These are phyloP conservation scores for Microcera coccophila DNA, from an alignment of 2,329 filamentous ascomycete genomes.

Conservation along the genomic window DNA sequence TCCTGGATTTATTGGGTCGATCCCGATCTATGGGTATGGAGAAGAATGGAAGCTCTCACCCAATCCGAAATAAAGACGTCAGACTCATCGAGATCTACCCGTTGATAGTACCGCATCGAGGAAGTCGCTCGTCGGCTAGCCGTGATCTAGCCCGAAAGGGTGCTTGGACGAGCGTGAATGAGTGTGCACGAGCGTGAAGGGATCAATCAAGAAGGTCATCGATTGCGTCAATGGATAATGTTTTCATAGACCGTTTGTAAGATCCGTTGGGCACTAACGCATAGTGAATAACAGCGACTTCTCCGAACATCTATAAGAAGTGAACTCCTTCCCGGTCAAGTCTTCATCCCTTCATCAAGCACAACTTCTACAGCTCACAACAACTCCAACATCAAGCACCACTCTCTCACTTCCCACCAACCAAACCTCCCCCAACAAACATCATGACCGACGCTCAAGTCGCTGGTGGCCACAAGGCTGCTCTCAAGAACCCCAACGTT, in stretches of 20 bases:
- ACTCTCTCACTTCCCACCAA: neutral
- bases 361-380: neutral
- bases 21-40: too few relatives aligned
- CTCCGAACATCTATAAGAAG: constrained; percentile 20
- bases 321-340: neutral
- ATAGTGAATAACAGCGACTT: too few relatives aligned
- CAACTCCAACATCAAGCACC: constrained; percentile 1
- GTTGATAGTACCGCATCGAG: too few relatives aligned
- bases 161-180: too few relatives aligned
- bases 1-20: too few relatives aligned
- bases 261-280: too few relatives aligned
- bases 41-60: too few relatives aligned
- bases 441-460: constrained; percentile 50
- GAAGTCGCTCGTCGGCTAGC: too few relatives aligned
- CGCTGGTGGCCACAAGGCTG: constrained; percentile 57
- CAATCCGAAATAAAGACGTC: neutral
- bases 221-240: constrained; percentile 19
- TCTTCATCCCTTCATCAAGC: constrained; percentile 1
- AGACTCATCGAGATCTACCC: constrained; percentile 1
- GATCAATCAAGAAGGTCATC: constrained; percentile 5
- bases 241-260: too few relatives aligned
- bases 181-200: neutral
- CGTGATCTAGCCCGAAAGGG: too few relatives aligned
- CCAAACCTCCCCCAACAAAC: constrained; percentile 15
- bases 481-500: constrained; percentile 53